Evolutionary conservation across 2,329 filamentous ascomycete genomes (phyloP).

Genomic region (Colletotrichum godetiae): DNA sequence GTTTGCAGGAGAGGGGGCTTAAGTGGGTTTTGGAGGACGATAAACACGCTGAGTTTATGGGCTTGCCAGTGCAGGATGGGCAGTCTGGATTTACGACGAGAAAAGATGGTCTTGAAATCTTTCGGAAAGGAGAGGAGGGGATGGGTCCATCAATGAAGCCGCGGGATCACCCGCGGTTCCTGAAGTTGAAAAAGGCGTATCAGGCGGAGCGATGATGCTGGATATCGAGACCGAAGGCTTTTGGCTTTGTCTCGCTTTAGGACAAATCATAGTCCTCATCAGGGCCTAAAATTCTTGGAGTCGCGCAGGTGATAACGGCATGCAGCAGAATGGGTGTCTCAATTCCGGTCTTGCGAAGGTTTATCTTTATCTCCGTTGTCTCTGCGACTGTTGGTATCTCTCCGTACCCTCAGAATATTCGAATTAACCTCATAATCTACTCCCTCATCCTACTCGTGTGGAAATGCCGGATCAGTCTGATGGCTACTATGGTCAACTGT

Average conservation of each 20-base stretch:
- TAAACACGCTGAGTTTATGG: background rate
- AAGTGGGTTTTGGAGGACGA: background rate
- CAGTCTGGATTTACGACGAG: background rate
- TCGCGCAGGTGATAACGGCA: background rate
- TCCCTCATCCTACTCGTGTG: background rate
- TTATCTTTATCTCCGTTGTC: background rate
- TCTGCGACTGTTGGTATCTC: background rate
- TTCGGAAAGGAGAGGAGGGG: background rate
- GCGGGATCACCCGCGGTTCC: background rate
- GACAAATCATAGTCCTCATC: no score
- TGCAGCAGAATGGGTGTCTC: background rate
- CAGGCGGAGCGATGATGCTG: background rate
- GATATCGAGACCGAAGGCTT: no score
- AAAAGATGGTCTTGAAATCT: background rate
- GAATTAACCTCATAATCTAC: background rate
- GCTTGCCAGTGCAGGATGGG: background rate
- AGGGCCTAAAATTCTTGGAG: no score
- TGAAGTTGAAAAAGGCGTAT: background rate
- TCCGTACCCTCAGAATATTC: background rate
- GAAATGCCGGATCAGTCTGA: background rate
- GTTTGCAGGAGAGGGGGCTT: background rate
- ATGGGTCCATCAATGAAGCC: rapidly evolving
- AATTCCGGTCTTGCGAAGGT: background rate
- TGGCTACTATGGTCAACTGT: rapidly evolving
- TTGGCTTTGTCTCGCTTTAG: no score